Evolutionary conservation across 1,139 yeast species (phyloP).

Genomic region (Scheffersomyces titani): DNA sequence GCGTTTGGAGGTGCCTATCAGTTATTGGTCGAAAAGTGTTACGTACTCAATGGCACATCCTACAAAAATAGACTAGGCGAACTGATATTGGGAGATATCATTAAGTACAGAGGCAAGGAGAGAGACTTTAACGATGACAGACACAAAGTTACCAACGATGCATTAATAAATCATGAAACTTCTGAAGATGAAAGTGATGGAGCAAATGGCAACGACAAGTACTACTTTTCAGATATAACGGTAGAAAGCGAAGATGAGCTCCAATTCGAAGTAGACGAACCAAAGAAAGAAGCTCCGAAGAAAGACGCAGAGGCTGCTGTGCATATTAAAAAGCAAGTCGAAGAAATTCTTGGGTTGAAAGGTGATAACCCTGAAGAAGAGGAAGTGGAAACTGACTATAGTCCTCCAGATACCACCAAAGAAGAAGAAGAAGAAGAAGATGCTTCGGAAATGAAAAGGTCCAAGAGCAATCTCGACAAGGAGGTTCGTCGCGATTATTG

Average conservation of each 20-base stretch:
- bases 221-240: constrained; percentile 45
- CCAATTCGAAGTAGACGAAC: not conserved
- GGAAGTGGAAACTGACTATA: constrained; percentile 9
- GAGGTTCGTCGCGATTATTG: constrained; percentile 42
- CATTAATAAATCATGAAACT: constrained; percentile 37
- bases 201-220: constrained; percentile 37
- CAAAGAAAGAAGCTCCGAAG: constrained; percentile 7
- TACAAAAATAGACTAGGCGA: constrained; percentile 70
- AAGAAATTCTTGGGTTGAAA: constrained; percentile 29
- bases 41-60: constrained; percentile 55
- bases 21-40: constrained; percentile 71
- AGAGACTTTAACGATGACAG: constrained; percentile 84
- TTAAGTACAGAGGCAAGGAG: constrained; percentile 71
- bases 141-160: constrained; percentile 61
- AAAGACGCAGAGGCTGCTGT: constrained; percentile 6
- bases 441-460: constrained; percentile 1
- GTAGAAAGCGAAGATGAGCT: constrained; percentile 38
- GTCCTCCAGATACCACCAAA: constrained; percentile 6
- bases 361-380: constrained; percentile 14
- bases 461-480: constrained; percentile 29
- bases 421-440: constrained; percentile 8
- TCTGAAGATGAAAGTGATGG: constrained; percentile 32
- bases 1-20: constrained; percentile 94
- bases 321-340: constrained; percentile 21
- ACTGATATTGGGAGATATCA: constrained; percentile 79